These are phyloP conservation scores for Colletotrichum sp. DNA, from an alignment of 2,329 filamentous ascomycete genomes.

Conservation along the genomic window DNA sequence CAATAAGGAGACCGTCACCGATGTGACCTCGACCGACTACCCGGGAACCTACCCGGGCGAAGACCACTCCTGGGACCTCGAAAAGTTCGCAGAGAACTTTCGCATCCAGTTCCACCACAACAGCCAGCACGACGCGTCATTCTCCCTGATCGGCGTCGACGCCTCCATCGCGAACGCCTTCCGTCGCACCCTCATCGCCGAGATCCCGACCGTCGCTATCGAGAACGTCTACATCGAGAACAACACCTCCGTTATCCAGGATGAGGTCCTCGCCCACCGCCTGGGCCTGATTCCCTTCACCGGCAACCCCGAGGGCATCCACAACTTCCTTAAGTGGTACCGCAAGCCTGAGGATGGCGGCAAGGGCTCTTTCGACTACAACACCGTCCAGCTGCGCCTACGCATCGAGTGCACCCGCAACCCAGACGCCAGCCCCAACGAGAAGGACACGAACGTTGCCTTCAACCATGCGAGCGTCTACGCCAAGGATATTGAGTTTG, in stretches of 20 bases:
- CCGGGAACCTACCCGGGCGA: slow-evolving; percentile 91
- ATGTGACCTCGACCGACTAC: slow-evolving; percentile 89
- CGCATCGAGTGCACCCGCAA: slow-evolving; percentile 83
- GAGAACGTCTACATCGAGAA: slow-evolving; percentile 93
- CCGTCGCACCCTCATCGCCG: slow-evolving; percentile 91
- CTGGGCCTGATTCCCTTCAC: slow-evolving; percentile 90
- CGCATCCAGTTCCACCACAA: slow-evolving; percentile 85
- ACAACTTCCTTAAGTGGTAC: slow-evolving; percentile 81
- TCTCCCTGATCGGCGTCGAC: slow-evolving; percentile 91
- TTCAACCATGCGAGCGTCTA: slow-evolving; percentile 89
- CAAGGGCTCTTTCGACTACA: slow-evolving; percentile 76
- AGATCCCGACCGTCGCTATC: slow-evolving; percentile 93
- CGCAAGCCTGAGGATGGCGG: slow-evolving; percentile 70
- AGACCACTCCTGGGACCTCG: slow-evolving; percentile 79
- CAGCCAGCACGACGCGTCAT: slow-evolving; percentile 76
- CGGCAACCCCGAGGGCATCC: slow-evolving; percentile 76
- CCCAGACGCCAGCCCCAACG: slow-evolving; percentile 69
- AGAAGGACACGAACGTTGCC: slow-evolving; percentile 81
- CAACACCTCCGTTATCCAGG: slow-evolving; percentile 97
- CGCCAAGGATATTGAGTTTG: slow-evolving; percentile 77
- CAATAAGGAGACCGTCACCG: slow-evolving; percentile 87
- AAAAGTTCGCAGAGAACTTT: slow-evolving; percentile 74
- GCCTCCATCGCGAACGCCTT: slow-evolving; percentile 96
- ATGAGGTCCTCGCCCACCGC: slow-evolving; percentile 91
- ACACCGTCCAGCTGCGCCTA: slow-evolving; percentile 82